Percentiles rank a stretch among this genome's conserved stretches.
These are phyloP conservation scores for Puccinia coronata DNA, from an alignment of 1,284 basidiomycete species.

Conservation along the genomic window DNA sequence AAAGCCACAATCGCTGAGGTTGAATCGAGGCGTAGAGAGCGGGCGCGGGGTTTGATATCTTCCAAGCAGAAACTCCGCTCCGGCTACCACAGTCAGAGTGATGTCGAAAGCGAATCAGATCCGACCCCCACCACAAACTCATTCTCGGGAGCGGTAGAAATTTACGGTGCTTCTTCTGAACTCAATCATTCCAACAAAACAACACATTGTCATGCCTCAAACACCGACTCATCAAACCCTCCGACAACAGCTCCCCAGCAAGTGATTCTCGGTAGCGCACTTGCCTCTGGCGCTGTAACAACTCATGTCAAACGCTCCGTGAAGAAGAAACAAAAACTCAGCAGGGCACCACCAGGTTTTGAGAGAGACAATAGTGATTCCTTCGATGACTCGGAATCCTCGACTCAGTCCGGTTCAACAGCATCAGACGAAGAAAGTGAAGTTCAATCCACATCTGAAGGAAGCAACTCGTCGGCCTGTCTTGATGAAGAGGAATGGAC, in stretches of 20 bases:
- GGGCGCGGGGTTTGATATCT: constrained; percentile 12
- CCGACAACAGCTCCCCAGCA: not conserved
- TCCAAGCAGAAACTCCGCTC: constrained; percentile 29
- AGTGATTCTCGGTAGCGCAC: constrained; percentile 13
- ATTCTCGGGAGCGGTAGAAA: constrained; percentile 37
- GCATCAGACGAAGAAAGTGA: constrained; percentile 8
- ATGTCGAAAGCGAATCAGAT: not conserved
- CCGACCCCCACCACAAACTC: constrained; percentile 15
- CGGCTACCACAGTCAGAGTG: constrained; percentile 43
- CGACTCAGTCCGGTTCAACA: not conserved
- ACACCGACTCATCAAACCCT: not conserved
- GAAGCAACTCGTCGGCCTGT: not conserved
- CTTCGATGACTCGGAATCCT: constrained; percentile 21
- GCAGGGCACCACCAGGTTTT: not conserved
- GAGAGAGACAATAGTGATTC: constrained; percentile 13
- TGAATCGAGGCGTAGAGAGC: constrained; percentile 31
- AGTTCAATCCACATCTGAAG: not conserved
- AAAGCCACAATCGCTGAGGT: constrained; percentile 15
- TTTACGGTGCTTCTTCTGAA: constrained; percentile 16
- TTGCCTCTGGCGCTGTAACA: constrained; percentile 27
- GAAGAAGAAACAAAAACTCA: constrained; percentile 12
- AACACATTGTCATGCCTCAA: not conserved
- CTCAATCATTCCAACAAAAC: not conserved
- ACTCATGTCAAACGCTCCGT: constrained; percentile 2
- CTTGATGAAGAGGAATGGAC: constrained; percentile 48